Percentiles rank a stretch among this genome's conserved stretches.
These are phyloP conservation scores for Cubamyces sp. DNA, from an alignment of 768 basidiomycete species.

Conservation along the genomic window DNA sequence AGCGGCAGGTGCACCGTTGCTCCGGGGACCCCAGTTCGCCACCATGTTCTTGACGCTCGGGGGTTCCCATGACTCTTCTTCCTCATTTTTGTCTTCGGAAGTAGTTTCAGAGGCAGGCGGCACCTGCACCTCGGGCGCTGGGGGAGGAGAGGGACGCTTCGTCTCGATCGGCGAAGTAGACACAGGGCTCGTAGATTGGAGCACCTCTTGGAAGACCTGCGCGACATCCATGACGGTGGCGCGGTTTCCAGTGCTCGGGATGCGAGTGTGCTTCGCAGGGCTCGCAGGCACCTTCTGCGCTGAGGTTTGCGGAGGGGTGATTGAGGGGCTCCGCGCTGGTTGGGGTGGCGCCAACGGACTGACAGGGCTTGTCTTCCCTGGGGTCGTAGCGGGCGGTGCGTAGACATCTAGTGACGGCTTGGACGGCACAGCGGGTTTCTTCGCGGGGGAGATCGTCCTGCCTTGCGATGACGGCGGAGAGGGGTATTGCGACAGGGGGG, in stretches of 20 bases:
- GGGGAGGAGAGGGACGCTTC: background rate
- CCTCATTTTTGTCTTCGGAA: background rate
- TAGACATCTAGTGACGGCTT: conserved; percentile 20
- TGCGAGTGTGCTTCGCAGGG: conserved; percentile 53
- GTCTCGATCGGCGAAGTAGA: conserved; percentile 12
- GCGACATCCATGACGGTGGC: conserved; percentile 82
- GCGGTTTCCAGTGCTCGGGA: conserved; percentile 69
- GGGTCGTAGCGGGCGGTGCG: background rate
- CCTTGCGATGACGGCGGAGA: conserved; percentile 15
- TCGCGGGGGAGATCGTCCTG: background rate
- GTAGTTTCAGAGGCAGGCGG: background rate
- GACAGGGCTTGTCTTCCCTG: conserved; percentile 13
- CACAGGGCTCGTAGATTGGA: conserved; percentile 9
- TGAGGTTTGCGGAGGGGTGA: conserved; percentile 17
- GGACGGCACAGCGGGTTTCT: conserved; percentile 1
- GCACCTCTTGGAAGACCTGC: conserved; percentile 47
- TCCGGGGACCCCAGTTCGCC: conserved; percentile 27
- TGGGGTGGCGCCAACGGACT: conserved; percentile 13
- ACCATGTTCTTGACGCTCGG: conserved; percentile 30
- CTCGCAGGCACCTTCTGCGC: conserved; percentile 29
- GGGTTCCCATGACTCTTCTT: conserved; percentile 16
- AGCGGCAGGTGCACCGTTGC: conserved; percentile 2
- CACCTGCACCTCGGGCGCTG: background rate
- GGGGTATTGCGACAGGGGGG: conserved; percentile 13
- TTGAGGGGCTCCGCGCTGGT: conserved; percentile 8